Base-by-base conservation (phyloP, 495 filamentous ascomycete genomes). In the Penicillium fimorum region DNA sequence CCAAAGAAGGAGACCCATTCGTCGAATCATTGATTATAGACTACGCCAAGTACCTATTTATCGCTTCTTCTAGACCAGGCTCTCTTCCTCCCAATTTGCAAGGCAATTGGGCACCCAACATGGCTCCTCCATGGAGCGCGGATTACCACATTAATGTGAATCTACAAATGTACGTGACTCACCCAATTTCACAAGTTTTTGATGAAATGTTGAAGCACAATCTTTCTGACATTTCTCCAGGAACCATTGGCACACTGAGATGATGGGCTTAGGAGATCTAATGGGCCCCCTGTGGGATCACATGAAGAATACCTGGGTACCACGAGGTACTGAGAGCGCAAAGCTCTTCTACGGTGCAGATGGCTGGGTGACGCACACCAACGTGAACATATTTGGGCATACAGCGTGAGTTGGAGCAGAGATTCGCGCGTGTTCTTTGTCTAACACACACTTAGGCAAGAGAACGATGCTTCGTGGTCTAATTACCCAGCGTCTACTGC, bases 81-180 rank as follows among this genome's bases (percentile, higher is more conserved):
- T 74, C 73, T 4, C 69, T 72, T 3, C 79, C 74, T 1, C 70
- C 77, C 5, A 79, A 80, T 55, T 67, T 80, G 9, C 77, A 80
- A 59, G 75, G 77, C 2, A 67, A 61, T 29, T 79, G 77, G 77
- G 65, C 65, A n/a, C 62, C 67, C 10, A 60, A 51, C 0, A 53
- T 73, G 24, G 57, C 57, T 11, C 64, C 62, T 29, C 62, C 69
- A 6, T 82, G 79, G 79, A 64, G 74, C 45, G 71, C 67, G 5
- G 77, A 82, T 52, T 82, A 81, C 53, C 77, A 80, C 48, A 68
- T 71, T 33, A 76, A 81, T 35, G 80, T 81, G 43, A 81, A 81
- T 49, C 49, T 82, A 9, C 78, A 82, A 57, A 82, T 82, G 79
- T 38, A 38, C 15, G 6, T 0, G 15, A n/a, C 35, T 15, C 13